Base-by-base conservation (phyloP, 2,329 filamentous ascomycete genomes). In the Colletotrichum eremochloae region DNA sequence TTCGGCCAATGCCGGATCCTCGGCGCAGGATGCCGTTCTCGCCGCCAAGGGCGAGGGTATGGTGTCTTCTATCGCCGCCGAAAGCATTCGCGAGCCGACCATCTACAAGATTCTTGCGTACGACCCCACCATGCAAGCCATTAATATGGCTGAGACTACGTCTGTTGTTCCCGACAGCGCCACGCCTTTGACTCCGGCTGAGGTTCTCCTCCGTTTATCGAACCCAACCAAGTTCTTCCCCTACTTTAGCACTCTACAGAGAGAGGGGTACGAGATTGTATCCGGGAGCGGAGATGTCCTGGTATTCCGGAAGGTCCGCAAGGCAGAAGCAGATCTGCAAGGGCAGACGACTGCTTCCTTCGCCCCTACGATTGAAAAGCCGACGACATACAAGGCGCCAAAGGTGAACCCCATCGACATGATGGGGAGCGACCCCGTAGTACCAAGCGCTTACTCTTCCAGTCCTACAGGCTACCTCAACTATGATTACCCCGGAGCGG, bases 31-130 rank as follows among this genome's bases (percentile, higher is more conserved):
- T 29, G 63, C 36, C 2, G 40, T 56, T 42, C 31, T 48, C n/a
- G 60, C 61, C 15, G 55, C 55, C 15, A 52, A 50, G 36, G 6
- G 11, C 8, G 29, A 53, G 36, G 67, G 31, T 9, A 20, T 31
- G n/a, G 60, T 48, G 8, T 24, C 33, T 20, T 9, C 61, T 1
- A 2, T 50, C 55, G 38, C 38, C 29, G 65, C 75, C 12, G 33
- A 74, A 24, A 38, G 68, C 15, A 63, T 69, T 36, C 31, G 74
- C 48, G 69, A 78, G 48, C 68, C 78, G 44, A 77, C 77, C 7
- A 68, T 87, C 3, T 93, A 93, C 83, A 93, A 89, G 78, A 86
- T 93, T 44, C 84, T 94, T 7, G 91, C 89, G 1, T 93, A 91
- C 76, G 90, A 93, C 75, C 83, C 88, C 1, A 83, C 82, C 11